A percentile compares a stretch with the other conserved stretches of the same genome.
Conservation (phyloP, 2,329 filamentous ascomycete species). For the Pyricularia grisea region DNA sequence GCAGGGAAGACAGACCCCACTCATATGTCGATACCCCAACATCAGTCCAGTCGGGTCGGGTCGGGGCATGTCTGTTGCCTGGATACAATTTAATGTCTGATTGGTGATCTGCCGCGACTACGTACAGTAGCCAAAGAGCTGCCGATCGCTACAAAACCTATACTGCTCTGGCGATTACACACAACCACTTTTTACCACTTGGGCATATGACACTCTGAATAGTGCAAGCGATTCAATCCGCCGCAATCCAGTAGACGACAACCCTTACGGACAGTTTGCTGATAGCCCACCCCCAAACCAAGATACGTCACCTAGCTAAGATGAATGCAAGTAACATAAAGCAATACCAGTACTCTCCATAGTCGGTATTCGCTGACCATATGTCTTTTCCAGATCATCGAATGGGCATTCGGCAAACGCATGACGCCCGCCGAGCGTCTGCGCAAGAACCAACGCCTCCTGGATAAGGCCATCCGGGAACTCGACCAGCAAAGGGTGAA, state of each 20-base stretch:
- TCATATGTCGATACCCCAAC: background rate
- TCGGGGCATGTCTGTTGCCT: background rate
- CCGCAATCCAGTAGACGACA: background rate
- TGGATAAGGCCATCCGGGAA: conserved; percentile 96
- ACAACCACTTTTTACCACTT: background rate
- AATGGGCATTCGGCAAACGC: conserved; percentile 99
- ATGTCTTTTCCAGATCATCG: conserved; percentile 60
- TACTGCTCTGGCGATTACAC: background rate
- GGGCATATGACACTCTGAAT: background rate
- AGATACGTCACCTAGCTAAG: background rate
- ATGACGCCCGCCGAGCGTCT: conserved; percentile 92
- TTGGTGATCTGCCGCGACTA: background rate
- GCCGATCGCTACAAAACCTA: background rate
- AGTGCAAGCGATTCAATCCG: background rate
- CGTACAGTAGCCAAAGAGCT: background rate
- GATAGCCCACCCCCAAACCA: background rate
- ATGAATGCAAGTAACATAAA: background rate
- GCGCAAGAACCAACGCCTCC: conserved; percentile 88
- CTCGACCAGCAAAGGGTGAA: conserved; percentile 92
- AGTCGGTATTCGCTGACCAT: background rate
- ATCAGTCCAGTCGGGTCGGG: background rate
- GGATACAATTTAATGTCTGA: background rate
- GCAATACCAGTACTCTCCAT: background rate
- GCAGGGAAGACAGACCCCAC: background rate
- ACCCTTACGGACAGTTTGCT: background rate